Percentiles rank a stretch among this genome's conserved stretches.
Evolutionary conservation across 83 land plant species (phyloP).

Genomic region (Thuja plicata): DNA sequence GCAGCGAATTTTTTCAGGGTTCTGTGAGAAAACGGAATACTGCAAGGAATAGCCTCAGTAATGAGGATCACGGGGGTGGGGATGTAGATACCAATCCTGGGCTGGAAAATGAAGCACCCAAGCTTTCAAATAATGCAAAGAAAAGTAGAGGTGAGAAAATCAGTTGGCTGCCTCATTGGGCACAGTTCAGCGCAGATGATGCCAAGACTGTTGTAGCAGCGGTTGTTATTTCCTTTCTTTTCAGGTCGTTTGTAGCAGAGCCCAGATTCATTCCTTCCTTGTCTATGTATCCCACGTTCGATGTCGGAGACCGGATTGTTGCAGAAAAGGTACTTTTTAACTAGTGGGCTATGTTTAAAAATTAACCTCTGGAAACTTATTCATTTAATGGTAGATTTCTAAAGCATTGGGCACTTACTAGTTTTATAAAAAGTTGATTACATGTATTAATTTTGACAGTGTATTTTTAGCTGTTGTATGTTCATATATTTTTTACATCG

Average conservation of each 20-base stretch:
- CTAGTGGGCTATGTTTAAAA: neutral
- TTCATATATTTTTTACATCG: too few relatives aligned
- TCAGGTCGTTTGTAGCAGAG: slow-evolving; percentile 76
- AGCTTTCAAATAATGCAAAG: neutral
- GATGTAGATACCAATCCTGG: neutral
- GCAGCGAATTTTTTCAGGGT: slow-evolving; percentile 35
- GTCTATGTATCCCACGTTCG: slow-evolving; percentile 92
- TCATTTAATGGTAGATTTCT: neutral
- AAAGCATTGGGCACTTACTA: neutral
- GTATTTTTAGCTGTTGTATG: too few relatives aligned
- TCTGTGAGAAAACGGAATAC: slow-evolving; percentile 17
- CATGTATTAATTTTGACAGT: neutral
- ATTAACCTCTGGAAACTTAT: neutral
- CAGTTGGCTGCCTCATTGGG: slow-evolving; percentile 40
- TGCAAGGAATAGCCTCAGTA: neutral
- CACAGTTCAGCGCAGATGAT: slow-evolving; percentile 61
- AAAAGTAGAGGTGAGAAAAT: neutral
- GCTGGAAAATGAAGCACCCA: neutral
- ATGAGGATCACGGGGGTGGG: slow-evolving; percentile 14
- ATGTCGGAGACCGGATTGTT: slow-evolving; percentile 85
- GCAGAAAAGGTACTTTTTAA: slow-evolving; percentile 82
- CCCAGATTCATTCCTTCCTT: slow-evolving; percentile 85
- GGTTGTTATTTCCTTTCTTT: slow-evolving; percentile 63
- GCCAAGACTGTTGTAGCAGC: slow-evolving; percentile 81
- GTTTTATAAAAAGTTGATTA: neutral